Evolutionary conservation across 306 rosid species (phyloP), one percentile per base, ranked within the genome.

Genomic region (Carpinus fangiana): DNA sequence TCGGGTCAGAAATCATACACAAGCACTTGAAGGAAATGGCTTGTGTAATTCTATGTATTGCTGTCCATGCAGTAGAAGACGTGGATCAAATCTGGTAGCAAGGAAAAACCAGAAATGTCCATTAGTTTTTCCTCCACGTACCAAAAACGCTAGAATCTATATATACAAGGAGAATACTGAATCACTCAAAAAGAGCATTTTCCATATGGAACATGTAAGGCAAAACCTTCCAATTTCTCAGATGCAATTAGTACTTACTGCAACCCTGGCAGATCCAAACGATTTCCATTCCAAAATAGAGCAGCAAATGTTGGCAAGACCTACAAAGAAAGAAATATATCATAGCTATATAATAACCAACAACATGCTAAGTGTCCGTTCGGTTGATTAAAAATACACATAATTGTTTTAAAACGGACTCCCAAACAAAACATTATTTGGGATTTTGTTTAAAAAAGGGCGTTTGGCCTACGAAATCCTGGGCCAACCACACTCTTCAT

Each of bases 271-370:
- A 90, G 72, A 79, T 72, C 13, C 57, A 48, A 31, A 77, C 62
- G 84, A 56, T 11, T 61, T 43, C 21, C 75, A 18, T 47, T 45
- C 60, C 88, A 65, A 78, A 95, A 61, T 46, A 93, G 41, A 80
- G 98, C 83, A 54, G 99, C 76, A 89, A 93, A 93, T 5, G 99
- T 95, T 28, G 99, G 98, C 81, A 95, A 85, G 57, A 93, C 98
- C 99, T 93, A 38, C 10, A 74, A 59, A 45, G 69, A 69, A 60
- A 66, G 75, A 76, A 80, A 45, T 26, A 64, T 68, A 64, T 74
- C 79, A 75, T 36, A 47, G 71, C 28, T 55, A 23, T 23, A 62
- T 20, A 55, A 56, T 48, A 12, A 14, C 20, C 26, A 73, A 65
- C 76, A 60, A 14, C 31, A 66, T 51, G 34, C 5, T 41, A 41